Evolutionary conservation across 441 rosid genomes (phyloP).

Genomic region (Brassica hybrid): DNA sequence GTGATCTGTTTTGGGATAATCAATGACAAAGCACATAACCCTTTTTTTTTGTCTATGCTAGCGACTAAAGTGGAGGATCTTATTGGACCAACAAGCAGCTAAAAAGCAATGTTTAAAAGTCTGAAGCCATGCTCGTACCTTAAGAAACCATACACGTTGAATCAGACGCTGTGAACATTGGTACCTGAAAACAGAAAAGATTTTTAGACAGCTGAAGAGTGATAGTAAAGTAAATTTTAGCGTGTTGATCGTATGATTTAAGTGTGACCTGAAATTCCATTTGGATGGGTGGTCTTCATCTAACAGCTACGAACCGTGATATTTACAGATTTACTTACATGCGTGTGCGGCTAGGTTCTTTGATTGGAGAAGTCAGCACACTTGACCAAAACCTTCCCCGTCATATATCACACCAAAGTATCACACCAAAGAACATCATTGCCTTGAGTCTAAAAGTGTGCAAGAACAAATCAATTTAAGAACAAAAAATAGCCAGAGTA

Average conservation of each 20-base stretch:
- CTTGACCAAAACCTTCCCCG: too few species aligned
- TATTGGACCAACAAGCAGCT: conserved; percentile 34
- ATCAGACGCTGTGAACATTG: conserved; percentile 87
- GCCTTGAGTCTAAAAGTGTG: background rate
- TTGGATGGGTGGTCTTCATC: too few species aligned
- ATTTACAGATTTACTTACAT: too few species aligned
- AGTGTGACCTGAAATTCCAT: background rate
- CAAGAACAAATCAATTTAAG: too few species aligned
- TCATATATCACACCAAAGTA: background rate
- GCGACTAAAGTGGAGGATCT: conserved; percentile 34
- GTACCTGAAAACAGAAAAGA: conserved; percentile 55
- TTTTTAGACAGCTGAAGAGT: conserved; percentile 15
- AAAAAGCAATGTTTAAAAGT: conserved; percentile 22
- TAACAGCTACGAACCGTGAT: too few species aligned
- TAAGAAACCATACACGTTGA: conserved; percentile 83
- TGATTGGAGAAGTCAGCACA: too few species aligned
- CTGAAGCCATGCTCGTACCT: conserved; percentile 52
- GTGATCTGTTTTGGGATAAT: conserved; percentile 25
- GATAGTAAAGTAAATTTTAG: background rate
- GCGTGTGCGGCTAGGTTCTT: too few species aligned
- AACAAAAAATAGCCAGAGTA: too few species aligned
- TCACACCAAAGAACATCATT: too few species aligned
- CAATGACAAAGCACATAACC: conserved; percentile 27
- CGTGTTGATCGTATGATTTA: background rate
- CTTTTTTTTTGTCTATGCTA: too few species aligned